Conservation (phyloP, 257 asterid genomes). For the Solanum stenotomum region DNA sequence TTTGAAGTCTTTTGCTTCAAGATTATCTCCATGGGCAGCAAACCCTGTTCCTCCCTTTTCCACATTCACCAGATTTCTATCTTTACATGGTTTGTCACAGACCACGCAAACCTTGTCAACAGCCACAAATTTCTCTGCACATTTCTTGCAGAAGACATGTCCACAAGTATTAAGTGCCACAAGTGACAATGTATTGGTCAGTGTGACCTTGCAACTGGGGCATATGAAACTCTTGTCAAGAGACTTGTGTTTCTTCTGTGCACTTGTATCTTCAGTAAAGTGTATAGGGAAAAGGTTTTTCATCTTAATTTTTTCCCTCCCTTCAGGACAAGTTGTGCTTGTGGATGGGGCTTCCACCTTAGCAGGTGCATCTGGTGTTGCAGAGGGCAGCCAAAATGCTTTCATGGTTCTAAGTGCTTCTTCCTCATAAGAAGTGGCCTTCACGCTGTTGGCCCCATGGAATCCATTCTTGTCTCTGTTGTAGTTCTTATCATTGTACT, state of each 20-base stretch:
- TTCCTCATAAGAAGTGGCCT: constrained; percentile 80
- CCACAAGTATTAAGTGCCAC: constrained; percentile 83
- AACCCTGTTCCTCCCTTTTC: constrained; percentile 96
- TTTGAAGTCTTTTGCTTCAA: constrained; percentile 87
- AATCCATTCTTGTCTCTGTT: constrained; percentile 66
- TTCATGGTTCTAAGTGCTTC: constrained; percentile 97
- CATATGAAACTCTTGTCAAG: constrained; percentile 66
- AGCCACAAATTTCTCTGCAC: constrained; percentile 68
- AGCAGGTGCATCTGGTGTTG: constrained; percentile 85
- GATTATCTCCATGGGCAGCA: constrained; percentile 87
- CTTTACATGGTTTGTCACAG: constrained; percentile 83
- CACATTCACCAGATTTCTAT: constrained; percentile 50
- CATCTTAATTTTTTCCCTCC: constrained; percentile 75
- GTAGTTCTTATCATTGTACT: constrained; percentile 58
- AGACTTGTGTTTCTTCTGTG: constrained; percentile 34
- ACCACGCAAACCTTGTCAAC: constrained; percentile 81
- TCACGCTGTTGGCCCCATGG: constrained; percentile 95
- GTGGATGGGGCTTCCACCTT: constrained; percentile 69
- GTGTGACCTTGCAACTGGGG: constrained; percentile 89
- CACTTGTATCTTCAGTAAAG: constrained; percentile 61
- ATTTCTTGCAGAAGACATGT: constrained; percentile 91
- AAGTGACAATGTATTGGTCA: constrained; percentile 65
- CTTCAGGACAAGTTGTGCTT: constrained; percentile 77
- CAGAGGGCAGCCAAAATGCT: constrained; percentile 97
- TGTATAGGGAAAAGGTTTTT: constrained; percentile 58